Base-by-base conservation (phyloP, 139 green algal species). In the Chlorella ohadii region DNA sequence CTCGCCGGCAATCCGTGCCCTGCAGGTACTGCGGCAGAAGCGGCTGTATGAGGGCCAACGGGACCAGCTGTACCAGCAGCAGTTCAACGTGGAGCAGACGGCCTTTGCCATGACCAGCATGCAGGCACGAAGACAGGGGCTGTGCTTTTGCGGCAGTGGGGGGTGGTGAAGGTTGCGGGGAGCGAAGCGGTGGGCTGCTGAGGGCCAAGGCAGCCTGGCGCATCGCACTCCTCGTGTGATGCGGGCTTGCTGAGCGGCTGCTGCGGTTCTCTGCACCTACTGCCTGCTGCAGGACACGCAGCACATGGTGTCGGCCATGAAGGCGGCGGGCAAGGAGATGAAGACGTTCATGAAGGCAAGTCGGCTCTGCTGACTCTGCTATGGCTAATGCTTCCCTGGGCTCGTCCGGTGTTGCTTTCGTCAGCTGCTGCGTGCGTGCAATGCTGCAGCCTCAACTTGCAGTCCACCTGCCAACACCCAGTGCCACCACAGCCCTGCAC, bases 1-100 rank as follows among this genome's bases (percentile, higher is more conserved):
- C n/a, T n/a, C n/a, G n/a, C n/a, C n/a, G n/a, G n/a, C n/a, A n/a
- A n/a, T n/a, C n/a, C n/a, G n/a, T n/a, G n/a, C n/a, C n/a, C 1
- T 74, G 75, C 88, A 96, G 89, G 87, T 99, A 19, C 88, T 99
- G n/a, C 96, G 97, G 86, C 96, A 99, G 91, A 99, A 99, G 89
- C 89, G 91, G 75, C 85, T 98, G 92, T 98, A 98, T 81, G 97
- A 99, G 89, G 71, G 80, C 4, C 97, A 99, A 91, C 91, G 95
- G 0, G 96, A 98, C 66, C 94, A 98, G 87, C 91, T 99, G 44
- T 98, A 97, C 88, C 90, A 94, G 64, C 97, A 99, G 90, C 93
- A 97, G 78, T 98, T 96, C 91, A 99, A 98, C 72, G 86, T 99
- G 83, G 97, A 99, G 78, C 93, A 98, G 75, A 96, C 96, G 11